Evolutionary conservation across 306 rosid genomes (phyloP), one percentile per base, ranked within the genome.

Genomic region (Arachis hypogaea): DNA sequence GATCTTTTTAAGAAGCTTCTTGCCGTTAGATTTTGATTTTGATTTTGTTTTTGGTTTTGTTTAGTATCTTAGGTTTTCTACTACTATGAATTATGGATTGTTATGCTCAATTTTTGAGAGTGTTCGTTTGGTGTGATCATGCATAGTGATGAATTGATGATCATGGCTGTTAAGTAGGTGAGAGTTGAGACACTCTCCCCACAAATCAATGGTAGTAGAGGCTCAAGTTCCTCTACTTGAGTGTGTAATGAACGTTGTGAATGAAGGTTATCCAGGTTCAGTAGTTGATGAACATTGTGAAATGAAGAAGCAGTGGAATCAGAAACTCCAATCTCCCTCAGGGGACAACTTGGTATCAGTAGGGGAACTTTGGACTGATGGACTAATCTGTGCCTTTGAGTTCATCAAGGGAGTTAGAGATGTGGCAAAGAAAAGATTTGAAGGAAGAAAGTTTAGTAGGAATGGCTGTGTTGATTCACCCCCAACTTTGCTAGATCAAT

Each of bases 311-410:
- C 74, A 65, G 54, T 76, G 29, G 73, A 72, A 70, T 51, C 76
- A 60, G 6, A 78, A 41, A 78, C 42, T 8, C 59, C 51, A 11
- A 22, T 68, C 29, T 41, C 54, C 70, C 11, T 29, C 65, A 6
- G 63, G 29, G 57, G 80, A 71, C 67, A 74, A 16, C 57, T 67
- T 56, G 62, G 80, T 44, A 7, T 61, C 14, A 0, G 70, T 63
- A 0, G 70, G 66, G 47, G 89, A 70, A 72, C 83, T 83, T 69
- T 89, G 92, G 95, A 85, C 79, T 47, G 74, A 85, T 55, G 91
- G 95, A 59, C 86, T 85, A 57, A 85, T 85, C 63, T 87, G 87
- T 81, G 96, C 96, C 11, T 87, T 89, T 56, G 90, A 89, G 57
- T 80, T 83, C 40, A 58, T 85, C 77, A 78, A 51, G 1, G 59